A percentile compares a stretch with the other conserved stretches of the same genome.
Conservation (phyloP, 2,329 filamentous ascomycete species). For the Fonsecaea monophora region DNA sequence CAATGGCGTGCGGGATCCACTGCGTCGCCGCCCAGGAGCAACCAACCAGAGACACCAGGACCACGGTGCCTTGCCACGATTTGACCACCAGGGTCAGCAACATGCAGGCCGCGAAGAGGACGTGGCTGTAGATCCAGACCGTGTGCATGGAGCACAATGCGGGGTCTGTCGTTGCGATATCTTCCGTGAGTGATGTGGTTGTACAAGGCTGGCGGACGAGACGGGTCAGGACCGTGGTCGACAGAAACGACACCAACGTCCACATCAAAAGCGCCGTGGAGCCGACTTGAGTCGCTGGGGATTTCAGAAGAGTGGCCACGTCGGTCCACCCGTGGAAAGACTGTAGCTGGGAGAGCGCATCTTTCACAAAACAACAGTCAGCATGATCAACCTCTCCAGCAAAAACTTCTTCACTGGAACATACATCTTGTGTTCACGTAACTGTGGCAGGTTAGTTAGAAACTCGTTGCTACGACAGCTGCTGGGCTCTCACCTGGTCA, state of each 20-base stretch:
- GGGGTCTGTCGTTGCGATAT: neutral
- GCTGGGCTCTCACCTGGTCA: neutral
- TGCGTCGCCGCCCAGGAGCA: slow-evolving; percentile 8
- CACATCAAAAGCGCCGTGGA: slow-evolving; percentile 7
- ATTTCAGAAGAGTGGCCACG: neutral
- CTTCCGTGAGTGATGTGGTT: too few species aligned
- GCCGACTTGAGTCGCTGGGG: neutral
- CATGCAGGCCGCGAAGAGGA: slow-evolving; percentile 10
- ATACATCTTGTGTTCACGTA: slow-evolving; percentile 13
- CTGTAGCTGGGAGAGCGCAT: slow-evolving; percentile 4
- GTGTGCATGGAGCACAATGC: neutral
- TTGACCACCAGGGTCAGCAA: slow-evolving; percentile 2
- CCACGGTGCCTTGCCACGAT: slow-evolving; percentile 4
- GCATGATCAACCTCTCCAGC: neutral
- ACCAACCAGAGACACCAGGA: slow-evolving; percentile 2
- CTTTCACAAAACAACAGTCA: neutral
- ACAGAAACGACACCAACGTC: neutral
- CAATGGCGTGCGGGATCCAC: slow-evolving; percentile 7
- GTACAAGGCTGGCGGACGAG: neutral
- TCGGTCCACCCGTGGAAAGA: slow-evolving; percentile 6
- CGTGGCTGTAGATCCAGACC: slow-evolving; percentile 1
- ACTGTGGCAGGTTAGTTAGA: neutral
- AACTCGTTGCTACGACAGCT: neutral
- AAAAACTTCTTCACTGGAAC: neutral
- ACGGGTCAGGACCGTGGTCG: slow-evolving; percentile 3